Evolutionary conservation across 2,329 filamentous ascomycete species (phyloP).

Genomic region (Endothia cerciana): DNA sequence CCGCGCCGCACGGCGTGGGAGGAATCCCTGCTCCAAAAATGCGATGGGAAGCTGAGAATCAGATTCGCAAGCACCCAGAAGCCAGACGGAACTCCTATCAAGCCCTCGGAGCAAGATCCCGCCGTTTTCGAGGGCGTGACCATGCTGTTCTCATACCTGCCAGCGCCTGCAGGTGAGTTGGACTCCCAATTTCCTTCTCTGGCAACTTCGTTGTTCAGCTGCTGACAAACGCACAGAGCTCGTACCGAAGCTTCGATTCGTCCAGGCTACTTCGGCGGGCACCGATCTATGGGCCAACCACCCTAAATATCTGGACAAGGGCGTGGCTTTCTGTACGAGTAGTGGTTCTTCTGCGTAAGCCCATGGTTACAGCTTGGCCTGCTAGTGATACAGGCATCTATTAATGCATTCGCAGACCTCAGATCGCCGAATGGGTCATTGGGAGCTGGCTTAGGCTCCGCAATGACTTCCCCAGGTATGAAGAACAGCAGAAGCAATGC

Average conservation of each 20-base stretch:
- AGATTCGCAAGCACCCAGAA: constrained; percentile 36
- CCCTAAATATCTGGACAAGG: constrained; percentile 36
- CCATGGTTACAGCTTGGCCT: not conserved
- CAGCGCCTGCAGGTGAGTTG: constrained; percentile 32
- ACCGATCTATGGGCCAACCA: constrained; percentile 43
- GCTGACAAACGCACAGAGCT: constrained; percentile 27
- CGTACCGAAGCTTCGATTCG: constrained; percentile 41
- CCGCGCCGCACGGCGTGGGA: constrained; percentile 24
- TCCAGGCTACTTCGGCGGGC: constrained; percentile 46
- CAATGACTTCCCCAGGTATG: constrained; percentile 39
- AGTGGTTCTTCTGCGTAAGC: constrained; percentile 45
- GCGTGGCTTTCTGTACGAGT: constrained; percentile 41
- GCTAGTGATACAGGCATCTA: no score
- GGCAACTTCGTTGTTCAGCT: not conserved
- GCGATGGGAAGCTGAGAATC: constrained; percentile 35
- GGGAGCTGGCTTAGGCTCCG: constrained; percentile 40
- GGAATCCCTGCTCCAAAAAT: not conserved
- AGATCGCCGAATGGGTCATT: constrained; percentile 48
- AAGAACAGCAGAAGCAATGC: constrained; percentile 36
- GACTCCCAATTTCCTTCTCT: not conserved
- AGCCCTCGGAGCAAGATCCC: constrained; percentile 34
- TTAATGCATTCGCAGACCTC: constrained; percentile 33
- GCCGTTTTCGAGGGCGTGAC: constrained; percentile 43
- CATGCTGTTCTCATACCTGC: constrained; percentile 39
- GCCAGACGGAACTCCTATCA: constrained; percentile 29